phyloP scores from a whole-genome alignment of 257 asterid genomes.

The Lantana camara region DNA sequence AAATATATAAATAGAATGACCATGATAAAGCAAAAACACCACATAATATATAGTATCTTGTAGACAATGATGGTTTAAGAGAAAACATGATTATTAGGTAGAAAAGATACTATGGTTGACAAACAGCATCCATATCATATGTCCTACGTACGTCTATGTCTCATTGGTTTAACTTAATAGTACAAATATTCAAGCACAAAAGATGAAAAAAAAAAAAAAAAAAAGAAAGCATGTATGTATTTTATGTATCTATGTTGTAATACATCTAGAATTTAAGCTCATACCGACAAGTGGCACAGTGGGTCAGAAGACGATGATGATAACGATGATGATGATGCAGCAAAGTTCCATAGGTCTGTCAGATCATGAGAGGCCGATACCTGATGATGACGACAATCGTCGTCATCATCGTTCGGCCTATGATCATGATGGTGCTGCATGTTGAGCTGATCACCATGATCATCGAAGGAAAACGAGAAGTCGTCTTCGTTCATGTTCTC shows the following conservation, averaged over 20 bases:
- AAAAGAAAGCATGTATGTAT: not conserved
- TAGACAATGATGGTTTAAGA: constrained; percentile 31
- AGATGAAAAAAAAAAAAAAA: not conserved
- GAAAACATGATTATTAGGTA: constrained; percentile 25
- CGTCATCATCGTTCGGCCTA: constrained; percentile 30
- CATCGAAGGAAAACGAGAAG: constrained; percentile 53
- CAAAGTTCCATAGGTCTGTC: constrained; percentile 68
- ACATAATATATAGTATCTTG: not conserved
- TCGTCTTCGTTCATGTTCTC: constrained; percentile 36
- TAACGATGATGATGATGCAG: constrained; percentile 50
- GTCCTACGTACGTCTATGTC: not conserved
- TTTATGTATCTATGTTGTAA: constrained; percentile 6
- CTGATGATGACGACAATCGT: constrained; percentile 29
- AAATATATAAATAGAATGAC: not conserved
- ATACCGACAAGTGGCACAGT: constrained; percentile 73
- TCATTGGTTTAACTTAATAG: constrained; percentile 13
- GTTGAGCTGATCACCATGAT: constrained; percentile 31
- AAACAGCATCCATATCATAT: not conserved
- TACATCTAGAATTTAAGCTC: constrained; percentile 3
- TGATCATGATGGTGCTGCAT: constrained; percentile 22
- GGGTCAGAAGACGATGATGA: constrained; percentile 67
- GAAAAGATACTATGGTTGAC: constrained; percentile 22
- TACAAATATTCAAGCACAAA: not conserved
- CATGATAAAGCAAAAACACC: no score
- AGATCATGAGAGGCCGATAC: constrained; percentile 38